These are phyloP conservation scores for Phytophthora capsici DNA, from an alignment of 352 stramenopile genomes.

Conservation along the genomic window DNA sequence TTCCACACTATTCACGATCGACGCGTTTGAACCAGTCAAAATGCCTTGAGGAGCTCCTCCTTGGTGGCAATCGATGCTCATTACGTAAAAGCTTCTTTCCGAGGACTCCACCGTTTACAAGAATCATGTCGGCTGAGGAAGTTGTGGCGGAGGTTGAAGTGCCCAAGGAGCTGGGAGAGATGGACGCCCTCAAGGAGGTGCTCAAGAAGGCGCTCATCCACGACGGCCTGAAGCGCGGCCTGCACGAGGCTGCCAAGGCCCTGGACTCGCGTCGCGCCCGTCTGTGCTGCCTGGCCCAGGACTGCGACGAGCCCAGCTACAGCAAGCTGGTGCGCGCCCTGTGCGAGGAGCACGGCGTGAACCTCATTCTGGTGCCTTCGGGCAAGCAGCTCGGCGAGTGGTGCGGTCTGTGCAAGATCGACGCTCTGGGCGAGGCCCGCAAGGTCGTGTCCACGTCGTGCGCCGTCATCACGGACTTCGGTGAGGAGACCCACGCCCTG, in stretches of 20 bases:
- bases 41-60: conserved; percentile 18
- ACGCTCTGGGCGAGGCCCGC: conserved; percentile 96
- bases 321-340: conserved; percentile 98
- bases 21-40: conserved; percentile 61
- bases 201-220: conserved; percentile 99
- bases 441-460: conserved; percentile 99
- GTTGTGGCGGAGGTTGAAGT: conserved; percentile 91
- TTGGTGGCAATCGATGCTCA: conserved; percentile 15
- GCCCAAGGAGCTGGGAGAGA: conserved; percentile 95
- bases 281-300: conserved; percentile 99
- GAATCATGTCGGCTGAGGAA: conserved; percentile 93
- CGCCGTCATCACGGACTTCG: conserved; percentile 99
- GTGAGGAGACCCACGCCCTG: conserved; percentile 98
- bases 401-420: conserved; percentile 99
- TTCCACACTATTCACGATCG: conserved; percentile 11
- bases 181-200: conserved; percentile 98
- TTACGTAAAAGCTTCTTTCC: conserved; percentile 54
- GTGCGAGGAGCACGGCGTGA: conserved; percentile 94
- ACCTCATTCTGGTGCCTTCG: conserved; percentile 93
- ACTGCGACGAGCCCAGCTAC: conserved; percentile 99
- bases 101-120: conserved; percentile 47
- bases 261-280: conserved; percentile 97
- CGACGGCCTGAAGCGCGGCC: conserved; percentile 98
- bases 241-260: conserved; percentile 99
- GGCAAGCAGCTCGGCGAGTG: conserved; percentile 99